phyloP scores from a whole-genome alignment of 331 rosid genomes.

The Cydonia oblonga region DNA sequence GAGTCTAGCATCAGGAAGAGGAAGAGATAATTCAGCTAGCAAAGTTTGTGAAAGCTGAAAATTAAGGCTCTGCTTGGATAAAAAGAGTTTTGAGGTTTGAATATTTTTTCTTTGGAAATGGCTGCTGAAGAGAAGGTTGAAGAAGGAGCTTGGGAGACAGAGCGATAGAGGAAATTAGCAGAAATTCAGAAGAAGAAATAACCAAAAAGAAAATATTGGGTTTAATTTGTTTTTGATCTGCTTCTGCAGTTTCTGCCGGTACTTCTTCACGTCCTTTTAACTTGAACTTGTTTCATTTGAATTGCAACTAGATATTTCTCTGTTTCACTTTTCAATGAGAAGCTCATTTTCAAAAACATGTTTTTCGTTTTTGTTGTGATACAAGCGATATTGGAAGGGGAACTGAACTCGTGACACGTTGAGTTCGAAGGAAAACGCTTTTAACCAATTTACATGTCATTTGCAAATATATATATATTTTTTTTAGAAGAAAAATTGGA shows the following conservation, averaged over 20 bases:
- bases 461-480: too few relatives aligned
- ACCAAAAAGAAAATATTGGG: background rate
- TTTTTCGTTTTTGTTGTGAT: background rate
- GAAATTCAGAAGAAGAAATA: conserved; percentile 10
- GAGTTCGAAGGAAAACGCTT: background rate
- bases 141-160: conserved; percentile 89
- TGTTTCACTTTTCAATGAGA: background rate
- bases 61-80: conserved; percentile 10
- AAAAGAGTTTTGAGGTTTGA: background rate
- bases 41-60: conserved; percentile 8
- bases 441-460: background rate
- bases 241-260: conserved; percentile 60
- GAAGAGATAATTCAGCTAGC: background rate
- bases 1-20: background rate
- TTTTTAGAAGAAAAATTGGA: background rate
- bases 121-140: conserved; percentile 48
- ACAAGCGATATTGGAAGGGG: background rate
- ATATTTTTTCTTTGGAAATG: conserved; percentile 28
- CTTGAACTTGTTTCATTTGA: background rate
- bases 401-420: background rate
- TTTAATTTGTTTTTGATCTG: conserved; percentile 34
- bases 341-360: background rate
- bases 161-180: conserved; percentile 45
- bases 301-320: background rate
- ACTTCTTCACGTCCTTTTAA: conserved; percentile 15